Conservation (phyloP, 495 filamentous ascomycete genomes). For the Penicillium bovifimosum region DNA sequence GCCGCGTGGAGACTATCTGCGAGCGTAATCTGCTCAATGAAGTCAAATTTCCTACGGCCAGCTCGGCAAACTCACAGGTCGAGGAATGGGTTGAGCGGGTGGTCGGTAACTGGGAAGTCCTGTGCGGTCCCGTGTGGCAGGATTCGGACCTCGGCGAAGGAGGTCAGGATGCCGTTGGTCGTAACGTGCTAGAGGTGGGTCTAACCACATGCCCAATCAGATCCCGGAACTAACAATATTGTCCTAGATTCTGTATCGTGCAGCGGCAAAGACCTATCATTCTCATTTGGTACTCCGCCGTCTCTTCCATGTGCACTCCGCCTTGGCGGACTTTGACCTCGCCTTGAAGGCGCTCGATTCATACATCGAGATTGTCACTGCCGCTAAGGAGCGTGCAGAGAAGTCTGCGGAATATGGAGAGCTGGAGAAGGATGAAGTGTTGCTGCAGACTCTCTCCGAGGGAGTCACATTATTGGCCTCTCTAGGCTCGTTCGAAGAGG, state of each 20-base stretch:
- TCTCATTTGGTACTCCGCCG: slow-evolving; percentile 81
- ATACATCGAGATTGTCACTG: slow-evolving; percentile 79
- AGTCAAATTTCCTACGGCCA: slow-evolving; percentile 76
- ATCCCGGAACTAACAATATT: neutral
- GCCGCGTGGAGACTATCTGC: slow-evolving; percentile 66
- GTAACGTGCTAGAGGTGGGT: slow-evolving; percentile 65
- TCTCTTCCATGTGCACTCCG: slow-evolving; percentile 80
- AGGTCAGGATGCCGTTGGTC: slow-evolving; percentile 64
- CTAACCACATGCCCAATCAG: neutral
- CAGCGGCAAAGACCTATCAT: slow-evolving; percentile 88
- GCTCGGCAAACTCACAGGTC: slow-evolving; percentile 64
- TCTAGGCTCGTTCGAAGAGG: slow-evolving; percentile 67
- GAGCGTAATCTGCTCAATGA: slow-evolving; percentile 68
- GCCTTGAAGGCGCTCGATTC: slow-evolving; percentile 83
- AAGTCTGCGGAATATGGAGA: slow-evolving; percentile 73
- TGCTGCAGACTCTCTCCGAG: slow-evolving; percentile 69
- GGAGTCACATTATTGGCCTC: slow-evolving; percentile 76
- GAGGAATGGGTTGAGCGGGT: slow-evolving; percentile 77
- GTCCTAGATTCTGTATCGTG: slow-evolving; percentile 69
- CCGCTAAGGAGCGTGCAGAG: slow-evolving; percentile 70
- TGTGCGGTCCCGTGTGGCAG: slow-evolving; percentile 68
- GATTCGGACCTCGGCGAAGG: slow-evolving; percentile 74
- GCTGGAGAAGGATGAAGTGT: slow-evolving; percentile 68
- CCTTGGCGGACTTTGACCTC: slow-evolving; percentile 81
- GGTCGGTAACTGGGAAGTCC: slow-evolving; percentile 75